These are phyloP conservation scores for Mimosa pudica DNA, from an alignment of 306 rosid genomes.

Conservation along the genomic window DNA sequence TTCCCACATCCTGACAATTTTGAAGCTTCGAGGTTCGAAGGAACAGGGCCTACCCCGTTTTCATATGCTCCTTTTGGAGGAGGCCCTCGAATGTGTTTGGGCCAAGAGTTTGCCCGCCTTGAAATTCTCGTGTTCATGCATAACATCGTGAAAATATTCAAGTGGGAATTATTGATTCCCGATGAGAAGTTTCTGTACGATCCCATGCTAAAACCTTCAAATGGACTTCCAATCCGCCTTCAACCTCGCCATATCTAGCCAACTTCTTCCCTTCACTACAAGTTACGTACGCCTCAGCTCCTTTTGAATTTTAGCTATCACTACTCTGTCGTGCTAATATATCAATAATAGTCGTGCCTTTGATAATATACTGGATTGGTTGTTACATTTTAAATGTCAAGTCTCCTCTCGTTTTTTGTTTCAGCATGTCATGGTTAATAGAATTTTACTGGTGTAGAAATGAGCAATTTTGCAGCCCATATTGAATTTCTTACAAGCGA, in stretches of 20 bases:
- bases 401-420: neutral
- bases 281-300: too few relatives aligned
- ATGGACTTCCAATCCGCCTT: slow-evolving; percentile 51
- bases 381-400: neutral
- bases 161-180: slow-evolving; percentile 49
- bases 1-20: slow-evolving; percentile 48
- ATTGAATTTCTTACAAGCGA: slow-evolving; percentile 8
- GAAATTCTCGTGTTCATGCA: slow-evolving; percentile 55
- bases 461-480: slow-evolving; percentile 34
- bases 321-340: neutral
- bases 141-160: slow-evolving; percentile 47
- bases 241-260: slow-evolving; percentile 37
- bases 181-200: slow-evolving; percentile 48
- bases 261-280: neutral
- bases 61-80: slow-evolving; percentile 58
- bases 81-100: slow-evolving; percentile 64
- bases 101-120: slow-evolving; percentile 58
- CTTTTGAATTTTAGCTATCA: neutral
- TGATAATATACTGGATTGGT: neutral
- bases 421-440: neutral
- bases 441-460: slow-evolving; percentile 4
- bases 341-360: neutral
- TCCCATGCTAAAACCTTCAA: slow-evolving; percentile 46
- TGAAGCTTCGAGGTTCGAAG: slow-evolving; percentile 58
- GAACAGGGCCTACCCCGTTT: slow-evolving; percentile 47